A percentile compares a stretch with the other conserved stretches of the same genome.
These are phyloP conservation scores for Pleoardoris graminearum DNA, from an alignment of 2,329 filamentous ascomycete species.

Conservation along the genomic window DNA sequence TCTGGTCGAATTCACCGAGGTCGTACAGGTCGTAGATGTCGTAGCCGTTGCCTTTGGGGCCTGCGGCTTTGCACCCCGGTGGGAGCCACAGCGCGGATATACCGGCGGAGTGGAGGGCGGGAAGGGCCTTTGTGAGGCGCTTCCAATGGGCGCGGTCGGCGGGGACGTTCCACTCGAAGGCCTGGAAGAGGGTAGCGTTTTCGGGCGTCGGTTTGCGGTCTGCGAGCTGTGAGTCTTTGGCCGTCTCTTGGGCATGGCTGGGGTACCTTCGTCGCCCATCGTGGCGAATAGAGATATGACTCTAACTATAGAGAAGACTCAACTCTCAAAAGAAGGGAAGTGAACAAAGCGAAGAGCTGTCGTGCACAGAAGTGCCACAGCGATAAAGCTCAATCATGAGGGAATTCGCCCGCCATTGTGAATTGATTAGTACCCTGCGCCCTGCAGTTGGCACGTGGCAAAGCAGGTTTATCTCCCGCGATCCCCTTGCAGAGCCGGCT, in stretches of 20 bases:
- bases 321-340: no score
- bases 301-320: no score
- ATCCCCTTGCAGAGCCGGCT: background rate
- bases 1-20: conserved; percentile 73
- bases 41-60: conserved; percentile 64
- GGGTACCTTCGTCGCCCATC: conserved; percentile 36
- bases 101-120: conserved; percentile 61
- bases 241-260: background rate
- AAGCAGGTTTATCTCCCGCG: conserved; percentile 25
- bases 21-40: conserved; percentile 70
- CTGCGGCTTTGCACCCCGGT: conserved; percentile 70
- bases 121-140: conserved; percentile 58
- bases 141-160: conserved; percentile 63
- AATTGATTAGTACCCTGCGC: conserved; percentile 1
- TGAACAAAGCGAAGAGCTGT: no score
- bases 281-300: background rate
- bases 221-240: conserved; percentile 16
- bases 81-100: conserved; percentile 64
- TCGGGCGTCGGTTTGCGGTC: conserved; percentile 37
- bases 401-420: background rate
- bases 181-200: conserved; percentile 63
- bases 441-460: background rate
- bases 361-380: background rate
- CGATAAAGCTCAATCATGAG: conserved; percentile 14
- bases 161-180: conserved; percentile 73